Conservation (phyloP, 371 early-diverging fungal species). For the Chytridium lagenaria region DNA sequence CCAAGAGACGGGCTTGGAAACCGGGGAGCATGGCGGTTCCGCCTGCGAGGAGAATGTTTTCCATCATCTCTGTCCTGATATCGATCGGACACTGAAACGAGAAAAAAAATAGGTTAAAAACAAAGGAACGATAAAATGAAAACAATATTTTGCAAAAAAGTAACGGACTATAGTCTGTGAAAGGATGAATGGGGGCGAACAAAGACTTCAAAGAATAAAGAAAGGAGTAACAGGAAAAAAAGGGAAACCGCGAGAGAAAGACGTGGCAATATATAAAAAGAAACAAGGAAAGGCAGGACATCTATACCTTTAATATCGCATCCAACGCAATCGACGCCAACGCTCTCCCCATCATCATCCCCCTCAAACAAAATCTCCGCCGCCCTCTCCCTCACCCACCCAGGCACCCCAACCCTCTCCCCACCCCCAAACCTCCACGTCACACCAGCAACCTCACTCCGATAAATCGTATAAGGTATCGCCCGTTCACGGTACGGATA, state of each 20-base stretch:
- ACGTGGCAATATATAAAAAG: slow-evolving; percentile 12
- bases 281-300: not conserved
- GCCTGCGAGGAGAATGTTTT: slow-evolving; percentile 75
- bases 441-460: slow-evolving; percentile 6
- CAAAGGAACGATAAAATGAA: too few relatives aligned
- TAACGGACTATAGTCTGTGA: too few relatives aligned
- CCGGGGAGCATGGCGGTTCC: slow-evolving; percentile 81
- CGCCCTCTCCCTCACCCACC: slow-evolving; percentile 87
- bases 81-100: slow-evolving; percentile 66
- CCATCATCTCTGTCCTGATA: slow-evolving; percentile 69
- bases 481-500: slow-evolving; percentile 16
- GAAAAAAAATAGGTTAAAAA: too few relatives aligned
- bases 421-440: slow-evolving; percentile 17
- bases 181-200: too few relatives aligned
- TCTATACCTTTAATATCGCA: slow-evolving; percentile 60
- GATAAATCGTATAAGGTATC: slow-evolving; percentile 28
- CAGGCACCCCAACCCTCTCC: slow-evolving; percentile 67
- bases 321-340: slow-evolving; percentile 69
- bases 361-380: slow-evolving; percentile 84
- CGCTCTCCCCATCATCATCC: slow-evolving; percentile 69
- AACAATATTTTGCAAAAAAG: too few relatives aligned
- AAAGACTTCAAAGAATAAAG: too few relatives aligned
- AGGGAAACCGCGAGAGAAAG: slow-evolving; percentile 3
- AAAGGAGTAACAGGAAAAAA: not conserved
- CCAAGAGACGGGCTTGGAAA: slow-evolving; percentile 64